Conservation (phyloP, 169 alveolate species). For the Cryptosporidium bovis region DNA sequence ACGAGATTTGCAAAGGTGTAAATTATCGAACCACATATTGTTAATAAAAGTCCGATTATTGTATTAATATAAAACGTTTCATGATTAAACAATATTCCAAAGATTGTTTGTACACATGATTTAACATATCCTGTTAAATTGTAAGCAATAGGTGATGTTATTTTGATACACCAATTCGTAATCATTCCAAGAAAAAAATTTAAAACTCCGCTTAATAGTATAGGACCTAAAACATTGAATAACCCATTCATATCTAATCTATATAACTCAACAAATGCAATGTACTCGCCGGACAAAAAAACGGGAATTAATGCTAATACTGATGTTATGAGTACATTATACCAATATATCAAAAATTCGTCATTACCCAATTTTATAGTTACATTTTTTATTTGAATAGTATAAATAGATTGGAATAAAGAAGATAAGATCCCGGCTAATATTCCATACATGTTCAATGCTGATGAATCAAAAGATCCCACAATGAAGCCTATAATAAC, state of each 20-base stretch:
- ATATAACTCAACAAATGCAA: slow-evolving; percentile 27
- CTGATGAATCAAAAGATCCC: slow-evolving; percentile 40
- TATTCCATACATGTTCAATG: slow-evolving; percentile 43
- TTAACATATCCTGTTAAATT: slow-evolving; percentile 60
- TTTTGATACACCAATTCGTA: slow-evolving; percentile 42
- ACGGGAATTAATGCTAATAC: slow-evolving; percentile 22
- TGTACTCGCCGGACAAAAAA: slow-evolving; percentile 17
- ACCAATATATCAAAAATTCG: slow-evolving; percentile 64
- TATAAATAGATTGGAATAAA: slow-evolving; percentile 62
- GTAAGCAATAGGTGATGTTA: slow-evolving; percentile 68
- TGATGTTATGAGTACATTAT: slow-evolving; percentile 50
- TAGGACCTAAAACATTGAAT: slow-evolving; percentile 16
- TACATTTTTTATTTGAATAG: slow-evolving; percentile 49
- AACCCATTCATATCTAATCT: background rate
- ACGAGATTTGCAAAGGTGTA: slow-evolving; percentile 34
- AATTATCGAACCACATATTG: slow-evolving; percentile 57
- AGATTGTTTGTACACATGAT: slow-evolving; percentile 34
- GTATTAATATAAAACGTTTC: slow-evolving; percentile 19
- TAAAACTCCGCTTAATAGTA: slow-evolving; percentile 42
- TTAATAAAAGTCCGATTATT: slow-evolving; percentile 30
- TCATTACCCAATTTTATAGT: slow-evolving; percentile 7
- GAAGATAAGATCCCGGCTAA: slow-evolving; percentile 51
- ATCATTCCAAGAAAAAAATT: slow-evolving; percentile 43
- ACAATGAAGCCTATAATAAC: slow-evolving; percentile 39
- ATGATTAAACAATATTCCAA: slow-evolving; percentile 39